Evolutionary conservation across 2,329 filamentous ascomycete species (phyloP), one percentile per base, ranked within the genome.

Genomic region (Byssothecium circinans): DNA sequence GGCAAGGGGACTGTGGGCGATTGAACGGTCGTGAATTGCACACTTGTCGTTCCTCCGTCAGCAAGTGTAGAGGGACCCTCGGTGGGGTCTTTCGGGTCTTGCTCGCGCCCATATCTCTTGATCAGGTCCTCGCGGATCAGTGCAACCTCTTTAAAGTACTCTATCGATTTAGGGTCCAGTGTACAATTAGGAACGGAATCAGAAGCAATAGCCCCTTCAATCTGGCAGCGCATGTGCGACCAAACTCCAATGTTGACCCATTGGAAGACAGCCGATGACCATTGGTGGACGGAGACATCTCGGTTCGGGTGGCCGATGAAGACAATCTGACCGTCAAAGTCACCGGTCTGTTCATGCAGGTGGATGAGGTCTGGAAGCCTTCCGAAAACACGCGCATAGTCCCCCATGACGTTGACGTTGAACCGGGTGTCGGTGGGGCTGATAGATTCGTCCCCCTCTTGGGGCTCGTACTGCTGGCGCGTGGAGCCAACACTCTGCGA

Each of bases 231-330:
- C 12, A 59, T 68, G 47, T 75, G 70, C 27, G 68, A 72, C 50
- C 71, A 78, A 20, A 67, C 65, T 2, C 75, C 75, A 32, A 78
- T 70, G 46, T 75, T 75, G 40, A 69, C 63, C 76, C 76, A 78
- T 33, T 72, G 61, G 37, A 65, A 75, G 2, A 69, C 60, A 1
- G 47, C 43, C 0, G 49, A 47, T 6, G 71, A 73, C 76, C 76
- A 78, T 49, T 76, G 72, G 43, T 78, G 75, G 2, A 75, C 75
- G 20, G 73, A 72, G 4, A 78, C 66, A 45, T 78, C 74, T 38
- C 74, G 69, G 48, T 77, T 78, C 0, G 74, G 74, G 52, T 78
- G 74, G 40, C 73, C 69, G 25, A 75, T 70, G 59, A 77, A 78
- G 12, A 72, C 64, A 15, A 78, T 60, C 48, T 76, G 68, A 8